These are phyloP conservation scores for Aspergillus wentii DNA, from an alignment of 495 filamentous ascomycete genomes.

Conservation along the genomic window DNA sequence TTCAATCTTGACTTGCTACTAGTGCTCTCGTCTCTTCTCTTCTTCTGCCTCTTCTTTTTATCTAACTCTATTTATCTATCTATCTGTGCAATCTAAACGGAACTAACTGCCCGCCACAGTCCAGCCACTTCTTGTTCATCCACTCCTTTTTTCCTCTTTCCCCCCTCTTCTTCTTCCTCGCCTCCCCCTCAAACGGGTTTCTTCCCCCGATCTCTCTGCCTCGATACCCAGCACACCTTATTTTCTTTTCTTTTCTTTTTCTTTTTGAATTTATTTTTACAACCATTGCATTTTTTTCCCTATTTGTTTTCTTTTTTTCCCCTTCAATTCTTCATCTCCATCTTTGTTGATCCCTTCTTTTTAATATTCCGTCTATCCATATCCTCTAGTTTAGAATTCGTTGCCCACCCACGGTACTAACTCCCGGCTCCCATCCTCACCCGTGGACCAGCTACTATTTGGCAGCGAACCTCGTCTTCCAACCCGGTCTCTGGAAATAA, in stretches of 20 bases:
- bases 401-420: slow-evolving; percentile 15
- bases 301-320: neutral
- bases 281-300: slow-evolving; percentile 1
- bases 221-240: neutral
- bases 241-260: neutral
- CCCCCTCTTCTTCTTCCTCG: slow-evolving; percentile 14
- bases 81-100: no score
- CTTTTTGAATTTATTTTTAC: neutral
- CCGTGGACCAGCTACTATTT: no score
- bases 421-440: slow-evolving; percentile 8
- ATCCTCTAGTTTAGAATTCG: no score
- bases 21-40: slow-evolving; percentile 3
- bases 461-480: no score
- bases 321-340: slow-evolving; percentile 1
- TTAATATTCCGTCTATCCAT: no score
- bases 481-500: no score
- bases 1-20: neutral
- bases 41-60: slow-evolving; percentile 10
- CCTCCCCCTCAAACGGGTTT: neutral
- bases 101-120: no score
- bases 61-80: neutral
- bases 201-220: neutral
- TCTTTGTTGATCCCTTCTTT: neutral
- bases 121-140: slow-evolving; percentile 1
- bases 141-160: slow-evolving; percentile 6